Evolutionary conservation across 306 rosid genomes (phyloP).

Genomic region (Mimosa pudica): DNA sequence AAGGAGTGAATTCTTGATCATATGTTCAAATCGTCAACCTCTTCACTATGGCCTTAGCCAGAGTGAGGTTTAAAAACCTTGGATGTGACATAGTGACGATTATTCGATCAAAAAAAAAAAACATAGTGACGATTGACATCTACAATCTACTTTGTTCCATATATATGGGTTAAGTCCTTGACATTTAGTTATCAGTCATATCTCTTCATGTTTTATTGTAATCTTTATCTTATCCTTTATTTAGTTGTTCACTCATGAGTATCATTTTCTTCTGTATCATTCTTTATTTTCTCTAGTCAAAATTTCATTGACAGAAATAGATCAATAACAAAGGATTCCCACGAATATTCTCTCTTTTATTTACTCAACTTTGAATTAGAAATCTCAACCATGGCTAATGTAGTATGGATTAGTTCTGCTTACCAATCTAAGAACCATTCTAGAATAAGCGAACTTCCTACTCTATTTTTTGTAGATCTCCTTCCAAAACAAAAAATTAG

Average conservation of each 20-base stretch:
- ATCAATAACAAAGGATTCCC: too few relatives aligned
- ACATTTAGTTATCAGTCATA: neutral
- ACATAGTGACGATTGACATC: too few relatives aligned
- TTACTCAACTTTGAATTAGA: neutral
- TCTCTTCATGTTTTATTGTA: neutral
- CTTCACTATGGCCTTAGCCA: too few relatives aligned
- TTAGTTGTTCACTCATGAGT: too few relatives aligned
- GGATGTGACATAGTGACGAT: too few relatives aligned
- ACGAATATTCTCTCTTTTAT: too few relatives aligned
- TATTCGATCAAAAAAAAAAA: too few relatives aligned
- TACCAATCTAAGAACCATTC: neutral
- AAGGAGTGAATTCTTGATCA: neutral
- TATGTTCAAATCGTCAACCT: neutral
- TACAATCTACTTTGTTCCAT: neutral
- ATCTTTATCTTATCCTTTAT: neutral
- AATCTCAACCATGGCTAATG: neutral
- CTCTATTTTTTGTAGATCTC: neutral
- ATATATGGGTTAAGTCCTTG: neutral
- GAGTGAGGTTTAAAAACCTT: too few relatives aligned
- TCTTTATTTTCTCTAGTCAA: too few relatives aligned
- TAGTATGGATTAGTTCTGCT: neutral
- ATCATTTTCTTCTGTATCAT: too few relatives aligned
- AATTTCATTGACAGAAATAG: too few relatives aligned
- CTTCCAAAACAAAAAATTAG: constrained; percentile 2
- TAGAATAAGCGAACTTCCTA: neutral